Evolutionary conservation across 2,329 filamentous ascomycete genomes (phyloP).

Genomic region (Lasiodiplodia sp.): DNA sequence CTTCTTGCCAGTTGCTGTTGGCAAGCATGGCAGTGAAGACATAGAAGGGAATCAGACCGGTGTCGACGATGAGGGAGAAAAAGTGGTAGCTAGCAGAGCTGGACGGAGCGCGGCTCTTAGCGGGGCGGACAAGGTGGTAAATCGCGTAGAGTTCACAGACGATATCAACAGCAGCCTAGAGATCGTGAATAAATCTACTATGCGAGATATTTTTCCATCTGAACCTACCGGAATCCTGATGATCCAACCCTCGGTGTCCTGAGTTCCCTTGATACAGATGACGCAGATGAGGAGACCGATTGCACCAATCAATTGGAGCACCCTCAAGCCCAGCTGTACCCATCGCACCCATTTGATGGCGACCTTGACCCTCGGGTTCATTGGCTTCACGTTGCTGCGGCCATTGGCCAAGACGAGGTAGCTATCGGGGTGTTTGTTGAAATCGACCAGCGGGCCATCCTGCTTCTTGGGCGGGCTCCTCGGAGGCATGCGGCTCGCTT

Average conservation of each 20-base stretch:
- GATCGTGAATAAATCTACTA: neutral
- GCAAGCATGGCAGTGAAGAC: conserved; percentile 65
- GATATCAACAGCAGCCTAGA: conserved; percentile 76
- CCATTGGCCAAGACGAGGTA: conserved; percentile 71
- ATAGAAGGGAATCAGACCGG: conserved; percentile 69
- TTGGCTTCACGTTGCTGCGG: conserved; percentile 66
- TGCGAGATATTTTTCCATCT: neutral
- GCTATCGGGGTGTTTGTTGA: conserved; percentile 86
- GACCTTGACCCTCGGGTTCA: conserved; percentile 74
- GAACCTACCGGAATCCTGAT: conserved; percentile 75
- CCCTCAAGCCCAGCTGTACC: conserved; percentile 72
- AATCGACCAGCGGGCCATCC: conserved; percentile 77
- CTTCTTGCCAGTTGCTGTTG: conserved; percentile 59
- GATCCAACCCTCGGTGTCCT: conserved; percentile 73
- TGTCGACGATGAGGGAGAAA: conserved; percentile 78
- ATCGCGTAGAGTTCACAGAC: conserved; percentile 78
- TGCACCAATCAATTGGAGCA: conserved; percentile 72
- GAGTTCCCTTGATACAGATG: conserved; percentile 75
- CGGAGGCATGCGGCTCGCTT: conserved; percentile 75
- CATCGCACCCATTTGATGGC: conserved; percentile 74
- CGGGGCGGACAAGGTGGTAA: conserved; percentile 77
- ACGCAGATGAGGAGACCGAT: conserved; percentile 76
- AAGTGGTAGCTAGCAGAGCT: conserved; percentile 90
- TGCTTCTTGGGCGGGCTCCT: conserved; percentile 62
- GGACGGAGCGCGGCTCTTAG: conserved; percentile 74